A percentile compares a stretch with the other conserved stretches of the same genome.
Evolutionary conservation across 2,329 filamentous ascomycete species (phyloP).

Genomic region (Polytolypa hystricis): DNA sequence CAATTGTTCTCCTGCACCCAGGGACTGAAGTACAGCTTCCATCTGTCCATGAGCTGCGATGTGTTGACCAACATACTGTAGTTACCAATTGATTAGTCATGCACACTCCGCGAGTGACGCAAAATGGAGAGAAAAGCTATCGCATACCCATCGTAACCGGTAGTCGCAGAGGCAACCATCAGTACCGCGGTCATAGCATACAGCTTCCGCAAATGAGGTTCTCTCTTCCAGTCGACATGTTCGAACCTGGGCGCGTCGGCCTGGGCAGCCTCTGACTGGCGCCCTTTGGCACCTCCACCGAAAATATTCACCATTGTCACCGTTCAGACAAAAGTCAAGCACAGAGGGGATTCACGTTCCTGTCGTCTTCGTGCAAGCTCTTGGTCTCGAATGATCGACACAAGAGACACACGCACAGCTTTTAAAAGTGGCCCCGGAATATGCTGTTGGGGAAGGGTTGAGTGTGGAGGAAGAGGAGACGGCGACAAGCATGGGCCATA

Average conservation of each 20-base stretch:
- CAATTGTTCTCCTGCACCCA: background rate
- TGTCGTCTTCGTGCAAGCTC: too few relatives aligned
- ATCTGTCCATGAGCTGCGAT: conserved; percentile 1
- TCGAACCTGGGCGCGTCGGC: conserved; percentile 42
- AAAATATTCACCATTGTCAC: background rate
- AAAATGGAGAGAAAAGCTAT: too few relatives aligned
- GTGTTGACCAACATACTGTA: background rate
- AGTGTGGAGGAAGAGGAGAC: too few relatives aligned
- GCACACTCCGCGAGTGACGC: background rate
- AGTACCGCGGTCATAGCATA: conserved; percentile 45
- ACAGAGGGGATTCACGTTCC: too few relatives aligned
- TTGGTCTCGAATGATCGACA: too few relatives aligned
- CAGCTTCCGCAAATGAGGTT: conserved; percentile 46
- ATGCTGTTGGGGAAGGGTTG: too few relatives aligned
- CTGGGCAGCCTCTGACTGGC: conserved; percentile 30
- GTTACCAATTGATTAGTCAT: background rate
- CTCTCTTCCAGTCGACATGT: conserved; percentile 45
- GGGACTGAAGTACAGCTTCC: background rate
- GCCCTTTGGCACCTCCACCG: background rate
- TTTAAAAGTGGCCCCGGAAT: too few relatives aligned
- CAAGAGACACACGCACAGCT: too few relatives aligned
- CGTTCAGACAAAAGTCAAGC: background rate
- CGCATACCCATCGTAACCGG: conserved; percentile 47
- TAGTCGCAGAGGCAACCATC: conserved; percentile 50
- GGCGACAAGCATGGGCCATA: too few relatives aligned